Evolutionary conservation across 2,329 filamentous ascomycete species (phyloP), one percentile per base, ranked within the genome.

Genomic region (Lachnellula hyalina): DNA sequence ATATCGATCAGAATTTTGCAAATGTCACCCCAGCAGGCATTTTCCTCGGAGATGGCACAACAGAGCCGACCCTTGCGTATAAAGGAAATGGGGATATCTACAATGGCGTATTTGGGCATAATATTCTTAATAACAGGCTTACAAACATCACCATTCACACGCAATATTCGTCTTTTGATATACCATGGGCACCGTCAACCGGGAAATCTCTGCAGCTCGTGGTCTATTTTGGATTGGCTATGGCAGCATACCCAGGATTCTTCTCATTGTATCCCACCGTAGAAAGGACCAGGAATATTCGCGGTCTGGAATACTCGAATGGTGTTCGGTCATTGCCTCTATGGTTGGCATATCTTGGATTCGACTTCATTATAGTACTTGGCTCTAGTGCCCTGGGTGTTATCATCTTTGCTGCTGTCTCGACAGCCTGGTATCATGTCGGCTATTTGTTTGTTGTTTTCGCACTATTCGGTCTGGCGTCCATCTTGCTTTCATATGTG

Each of bases 251-350:
- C 64, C 90, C 92, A 0, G 90, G 87, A 14, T 92, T 96, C 75
- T 95, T 96, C 64, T 83, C 89, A 0, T 75, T 96, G 4, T 96
- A 96, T 66, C 89, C 90, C 0, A 96, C 90, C n/a, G 76, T 88
- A 28, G 92, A 96, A 70, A 81, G 90, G 25, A 75, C 90, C 11
- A 77, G 84, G 49, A 87, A 90, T 60, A 89, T 96, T 23, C 83
- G 92, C 50, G 87, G 88, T 15, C 75, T 96, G 32, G 87, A 96
- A 70, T 96, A 96, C 72, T 95, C 89, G 52, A 96, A 96, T 66
- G 92, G 92, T 47, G 90, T 96, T 28, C 80, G 89, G 12, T 86
- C 89, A 0, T 75, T 89, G 8, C 90, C 91, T 0, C 75, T 96
- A 1, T 96, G 93, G 92, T 72, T 89, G 5, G 89, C 92, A 1